A percentile compares a stretch with the other conserved stretches of the same genome.
Evolutionary conservation across 1,284 basidiomycete genomes (phyloP).

Genomic region (Leccinum insigne): DNA sequence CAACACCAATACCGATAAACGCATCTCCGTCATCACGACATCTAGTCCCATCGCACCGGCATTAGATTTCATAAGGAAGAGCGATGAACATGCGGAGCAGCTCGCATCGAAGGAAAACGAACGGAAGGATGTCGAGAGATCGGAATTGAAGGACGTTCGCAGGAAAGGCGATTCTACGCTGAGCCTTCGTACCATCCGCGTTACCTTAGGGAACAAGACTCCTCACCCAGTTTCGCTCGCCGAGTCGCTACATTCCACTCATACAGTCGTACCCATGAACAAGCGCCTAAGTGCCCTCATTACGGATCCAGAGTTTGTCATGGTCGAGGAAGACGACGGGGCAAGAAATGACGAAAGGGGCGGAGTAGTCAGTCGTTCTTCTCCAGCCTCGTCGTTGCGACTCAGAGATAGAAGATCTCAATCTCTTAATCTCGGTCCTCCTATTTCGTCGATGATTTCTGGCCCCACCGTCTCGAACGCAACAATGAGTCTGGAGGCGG

Average conservation of each 20-base stretch:
- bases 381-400: slow-evolving; percentile 35
- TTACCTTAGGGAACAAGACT: slow-evolving; percentile 48
- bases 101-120: slow-evolving; percentile 28
- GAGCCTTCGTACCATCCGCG: slow-evolving; percentile 68
- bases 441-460: slow-evolving; percentile 32
- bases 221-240: slow-evolving; percentile 74
- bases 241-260: slow-evolving; percentile 68
- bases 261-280: slow-evolving; percentile 62
- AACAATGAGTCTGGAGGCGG: slow-evolving; percentile 34
- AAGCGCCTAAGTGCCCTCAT: slow-evolving; percentile 68
- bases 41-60: slow-evolving; percentile 37
- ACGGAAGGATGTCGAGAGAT: slow-evolving; percentile 43
- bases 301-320: slow-evolving; percentile 60
- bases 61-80: slow-evolving; percentile 34
- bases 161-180: slow-evolving; percentile 75
- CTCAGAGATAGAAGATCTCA: slow-evolving; percentile 58
- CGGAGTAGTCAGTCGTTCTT: slow-evolving; percentile 20
- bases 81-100: slow-evolving; percentile 29
- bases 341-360: slow-evolving; percentile 37
- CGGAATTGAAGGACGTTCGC: slow-evolving; percentile 61
- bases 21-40: slow-evolving; percentile 31
- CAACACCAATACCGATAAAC: slow-evolving; percentile 31
- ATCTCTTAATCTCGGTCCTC: slow-evolving; percentile 52
- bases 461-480: slow-evolving; percentile 26
- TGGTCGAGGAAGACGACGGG: slow-evolving; percentile 50